Percentiles rank a stretch among this genome's conserved stretches.
phyloP scores from a whole-genome alignment of 176 grass and related monocot species.

The Coix lacrymajobi region DNA sequence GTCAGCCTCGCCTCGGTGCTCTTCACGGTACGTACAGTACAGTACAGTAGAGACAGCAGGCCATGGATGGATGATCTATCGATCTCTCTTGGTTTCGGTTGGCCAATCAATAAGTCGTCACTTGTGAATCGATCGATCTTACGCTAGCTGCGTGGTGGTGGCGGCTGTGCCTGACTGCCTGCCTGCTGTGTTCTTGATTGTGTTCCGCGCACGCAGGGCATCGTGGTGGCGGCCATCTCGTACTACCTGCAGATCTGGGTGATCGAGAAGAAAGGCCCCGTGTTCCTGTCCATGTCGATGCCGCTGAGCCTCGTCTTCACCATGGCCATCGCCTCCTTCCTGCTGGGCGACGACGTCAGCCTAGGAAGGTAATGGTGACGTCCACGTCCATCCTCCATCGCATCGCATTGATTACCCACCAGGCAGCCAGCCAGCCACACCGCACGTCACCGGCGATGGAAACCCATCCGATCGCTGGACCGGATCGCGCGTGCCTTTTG shows the following conservation, averaged over 20 bases:
- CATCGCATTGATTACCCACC: background rate
- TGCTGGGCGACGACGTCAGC: slow-evolving; percentile 57
- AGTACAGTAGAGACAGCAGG: too few species aligned
- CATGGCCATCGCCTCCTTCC: slow-evolving; percentile 49
- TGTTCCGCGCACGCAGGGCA: slow-evolving; percentile 47
- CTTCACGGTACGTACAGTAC: slow-evolving; percentile 48
- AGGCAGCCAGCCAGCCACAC: too few species aligned
- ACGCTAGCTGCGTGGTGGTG: too few species aligned
- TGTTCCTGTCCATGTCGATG: slow-evolving; percentile 61
- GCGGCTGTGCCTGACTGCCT: too few species aligned
- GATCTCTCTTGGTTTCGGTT: background rate
- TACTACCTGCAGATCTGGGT: slow-evolving; percentile 72
- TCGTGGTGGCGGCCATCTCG: slow-evolving; percentile 44
- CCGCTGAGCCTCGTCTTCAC: slow-evolving; percentile 63
- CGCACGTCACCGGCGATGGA: background rate
- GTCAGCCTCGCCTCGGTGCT: slow-evolving; percentile 42
- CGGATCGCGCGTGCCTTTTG: background rate
- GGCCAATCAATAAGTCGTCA: too few species aligned
- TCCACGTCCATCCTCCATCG: background rate
- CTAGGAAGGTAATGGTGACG: slow-evolving; percentile 44
- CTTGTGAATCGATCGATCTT: too few species aligned
- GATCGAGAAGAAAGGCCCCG: slow-evolving; percentile 68
- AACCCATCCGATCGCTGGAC: background rate
- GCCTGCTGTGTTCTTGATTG: background rate
- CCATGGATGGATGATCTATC: too few species aligned